Evolutionary conservation across 495 filamentous ascomycete genomes (phyloP).

Genomic region (Aspergillus ellipticus): DNA sequence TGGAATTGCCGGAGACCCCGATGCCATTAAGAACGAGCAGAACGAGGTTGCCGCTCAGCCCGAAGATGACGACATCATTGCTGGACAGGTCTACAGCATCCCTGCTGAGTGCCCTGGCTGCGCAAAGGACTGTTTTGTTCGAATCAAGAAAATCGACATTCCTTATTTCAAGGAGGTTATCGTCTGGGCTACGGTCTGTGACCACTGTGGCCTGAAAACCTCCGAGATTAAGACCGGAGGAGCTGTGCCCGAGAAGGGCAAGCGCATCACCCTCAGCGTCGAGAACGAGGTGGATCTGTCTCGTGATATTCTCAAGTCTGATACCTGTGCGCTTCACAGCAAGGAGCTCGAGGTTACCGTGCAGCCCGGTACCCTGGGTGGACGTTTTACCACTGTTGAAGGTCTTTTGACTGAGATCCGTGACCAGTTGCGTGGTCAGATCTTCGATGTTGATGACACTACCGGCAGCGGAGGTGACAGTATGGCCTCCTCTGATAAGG

Average conservation of each 20-base stretch:
- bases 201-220: slow-evolving; percentile 86
- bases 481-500: slow-evolving; percentile 55
- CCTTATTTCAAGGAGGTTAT: slow-evolving; percentile 95
- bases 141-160: slow-evolving; percentile 95
- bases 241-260: slow-evolving; percentile 81
- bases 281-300: slow-evolving; percentile 71
- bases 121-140: slow-evolving; percentile 71
- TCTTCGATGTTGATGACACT: slow-evolving; percentile 69
- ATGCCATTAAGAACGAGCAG: slow-evolving; percentile 26
- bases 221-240: slow-evolving; percentile 98
- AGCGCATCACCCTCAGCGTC: slow-evolving; percentile 75
- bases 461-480: slow-evolving; percentile 67
- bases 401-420: slow-evolving; percentile 90
- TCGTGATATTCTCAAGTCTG: slow-evolving; percentile 93
- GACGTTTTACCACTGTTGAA: slow-evolving; percentile 96
- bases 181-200: slow-evolving; percentile 83
- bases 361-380: slow-evolving; percentile 86
- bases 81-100: slow-evolving; percentile 85
- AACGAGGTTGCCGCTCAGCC: slow-evolving; percentile 24
- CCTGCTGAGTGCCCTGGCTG: slow-evolving; percentile 90
- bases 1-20: slow-evolving; percentile 55
- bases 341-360: slow-evolving; percentile 81
- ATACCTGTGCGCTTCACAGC: slow-evolving; percentile 79
- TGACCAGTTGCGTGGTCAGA: slow-evolving; percentile 78
- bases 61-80: slow-evolving; percentile 73